A percentile compares a stretch with the other conserved stretches of the same genome.
These are phyloP conservation scores for Diaporthe amygdali DNA, from an alignment of 2,329 filamentous ascomycete genomes.

Conservation along the genomic window DNA sequence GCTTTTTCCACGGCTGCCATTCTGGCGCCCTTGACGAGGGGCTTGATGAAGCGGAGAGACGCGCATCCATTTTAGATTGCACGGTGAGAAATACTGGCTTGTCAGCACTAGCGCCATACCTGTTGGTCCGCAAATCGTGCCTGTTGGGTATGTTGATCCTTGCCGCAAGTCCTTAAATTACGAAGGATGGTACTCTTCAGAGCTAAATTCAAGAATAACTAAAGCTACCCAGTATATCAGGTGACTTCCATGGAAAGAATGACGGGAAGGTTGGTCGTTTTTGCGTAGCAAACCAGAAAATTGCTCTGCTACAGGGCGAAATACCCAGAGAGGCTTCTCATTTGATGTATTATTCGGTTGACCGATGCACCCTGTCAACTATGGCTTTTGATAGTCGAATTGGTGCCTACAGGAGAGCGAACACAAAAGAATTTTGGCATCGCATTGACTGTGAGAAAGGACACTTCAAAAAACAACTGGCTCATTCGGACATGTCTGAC, in stretches of 20 bases:
- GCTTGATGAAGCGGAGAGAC: neutral
- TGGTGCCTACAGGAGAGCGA: too few species aligned
- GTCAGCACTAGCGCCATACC: neutral
- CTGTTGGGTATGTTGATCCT: neutral
- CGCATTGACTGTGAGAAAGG: too few species aligned
- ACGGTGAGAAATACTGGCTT: neutral
- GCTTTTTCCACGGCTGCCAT: too few species aligned
- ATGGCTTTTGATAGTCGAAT: too few species aligned
- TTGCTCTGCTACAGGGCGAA: neutral
- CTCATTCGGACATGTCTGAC: too few species aligned
- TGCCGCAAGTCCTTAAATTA: neutral
- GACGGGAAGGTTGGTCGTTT: neutral
- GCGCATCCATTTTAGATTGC: neutral
- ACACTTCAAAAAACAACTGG: too few species aligned
- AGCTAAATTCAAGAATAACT: neutral
- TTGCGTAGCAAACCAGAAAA: too few species aligned
- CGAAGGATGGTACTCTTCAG: too few species aligned
- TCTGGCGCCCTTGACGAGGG: neutral
- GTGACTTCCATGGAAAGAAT: neutral
- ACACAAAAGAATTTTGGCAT: too few species aligned
- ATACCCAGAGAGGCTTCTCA: neutral
- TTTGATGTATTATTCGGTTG: neutral
- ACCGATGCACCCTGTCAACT: neutral
- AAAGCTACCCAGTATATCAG: neutral
- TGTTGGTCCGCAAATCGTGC: neutral